Percentiles rank a stretch among this genome's conserved stretches.
Conservation (phyloP, 495 filamentous ascomycete genomes). For the Penicillium nucicola region DNA sequence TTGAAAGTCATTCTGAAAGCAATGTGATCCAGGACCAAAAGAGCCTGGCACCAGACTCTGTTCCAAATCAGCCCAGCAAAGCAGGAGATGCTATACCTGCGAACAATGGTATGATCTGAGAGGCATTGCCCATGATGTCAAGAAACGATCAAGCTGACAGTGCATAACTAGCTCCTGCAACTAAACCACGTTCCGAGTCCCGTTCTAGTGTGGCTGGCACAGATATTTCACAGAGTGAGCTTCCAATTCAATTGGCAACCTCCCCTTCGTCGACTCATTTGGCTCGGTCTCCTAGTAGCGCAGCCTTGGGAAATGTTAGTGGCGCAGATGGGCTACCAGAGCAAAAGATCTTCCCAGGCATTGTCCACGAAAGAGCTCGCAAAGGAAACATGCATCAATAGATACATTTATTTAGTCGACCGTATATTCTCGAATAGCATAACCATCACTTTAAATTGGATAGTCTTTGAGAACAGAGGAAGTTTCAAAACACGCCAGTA, state of each 20-base stretch:
- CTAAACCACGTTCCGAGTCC: background rate
- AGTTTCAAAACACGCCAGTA: too few species aligned
- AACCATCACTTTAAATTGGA: too few species aligned
- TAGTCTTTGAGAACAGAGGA: too few species aligned
- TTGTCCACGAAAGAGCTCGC: constrained; percentile 58
- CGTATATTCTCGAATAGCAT: too few species aligned
- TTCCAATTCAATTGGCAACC: background rate
- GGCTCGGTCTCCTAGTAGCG: constrained; percentile 8
- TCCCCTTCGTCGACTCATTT: constrained; percentile 2
- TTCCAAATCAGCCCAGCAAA: constrained; percentile 16
- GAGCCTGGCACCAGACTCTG: constrained; percentile 9
- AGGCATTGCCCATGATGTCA: too few species aligned
- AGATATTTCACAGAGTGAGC: background rate
- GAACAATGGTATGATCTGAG: background rate
- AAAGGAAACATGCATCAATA: constrained; percentile 38
- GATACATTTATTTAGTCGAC: too few species aligned
- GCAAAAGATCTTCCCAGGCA: constrained; percentile 69
- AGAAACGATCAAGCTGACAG: too few species aligned
- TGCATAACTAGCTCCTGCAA: background rate
- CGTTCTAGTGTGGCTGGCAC: background rate
- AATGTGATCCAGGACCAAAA: constrained; percentile 12
- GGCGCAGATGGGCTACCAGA: constrained; percentile 53
- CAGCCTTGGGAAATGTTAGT: constrained; percentile 25
- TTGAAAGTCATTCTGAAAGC: constrained; percentile 27
- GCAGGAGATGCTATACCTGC: background rate